A percentile compares a stretch with the other conserved stretches of the same genome.
These are phyloP conservation scores for Acer saccharum DNA, from an alignment of 345 rosid genomes.

Conservation along the genomic window DNA sequence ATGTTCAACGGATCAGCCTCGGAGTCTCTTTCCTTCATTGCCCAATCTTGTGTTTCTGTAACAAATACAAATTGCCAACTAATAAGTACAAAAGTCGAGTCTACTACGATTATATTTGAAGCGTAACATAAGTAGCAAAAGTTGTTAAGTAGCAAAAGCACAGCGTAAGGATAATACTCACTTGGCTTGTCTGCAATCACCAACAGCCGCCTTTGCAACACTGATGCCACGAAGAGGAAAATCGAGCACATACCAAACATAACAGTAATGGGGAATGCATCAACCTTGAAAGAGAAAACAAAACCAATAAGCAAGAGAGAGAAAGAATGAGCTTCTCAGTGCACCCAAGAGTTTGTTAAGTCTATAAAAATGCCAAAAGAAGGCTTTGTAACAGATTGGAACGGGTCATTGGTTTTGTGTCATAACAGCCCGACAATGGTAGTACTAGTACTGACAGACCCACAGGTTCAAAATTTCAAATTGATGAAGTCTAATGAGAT, in stretches of 20 bases:
- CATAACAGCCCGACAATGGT: neutral
- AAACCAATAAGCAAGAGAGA: slow-evolving; percentile 10
- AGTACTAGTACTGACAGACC: neutral
- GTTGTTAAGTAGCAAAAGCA: neutral
- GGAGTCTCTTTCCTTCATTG: slow-evolving; percentile 53
- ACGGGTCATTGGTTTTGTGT: neutral
- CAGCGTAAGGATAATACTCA: slow-evolving; percentile 32
- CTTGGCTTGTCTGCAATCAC: slow-evolving; percentile 78
- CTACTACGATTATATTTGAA: neutral
- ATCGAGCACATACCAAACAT: slow-evolving; percentile 99
- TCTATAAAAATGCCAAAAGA: neutral
- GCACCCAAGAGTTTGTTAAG: neutral
- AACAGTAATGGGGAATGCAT: slow-evolving; percentile 88
- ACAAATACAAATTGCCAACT: slow-evolving; percentile 3
- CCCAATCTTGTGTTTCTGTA: slow-evolving; percentile 68
- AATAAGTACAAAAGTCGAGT: neutral
- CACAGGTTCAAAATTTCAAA: neutral
- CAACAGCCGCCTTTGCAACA: slow-evolving; percentile 86
- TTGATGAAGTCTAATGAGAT: neutral
- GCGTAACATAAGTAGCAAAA: neutral
- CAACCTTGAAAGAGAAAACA: slow-evolving; percentile 54
- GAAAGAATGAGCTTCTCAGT: neutral
- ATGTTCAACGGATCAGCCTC: slow-evolving; percentile 84
- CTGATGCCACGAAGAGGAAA: slow-evolving; percentile 90
- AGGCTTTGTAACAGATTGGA: neutral